Percentiles rank a stretch among this genome's conserved stretches.
These are phyloP conservation scores for Amphicarpaea edgeworthii DNA, from an alignment of 306 rosid genomes.

Conservation along the genomic window DNA sequence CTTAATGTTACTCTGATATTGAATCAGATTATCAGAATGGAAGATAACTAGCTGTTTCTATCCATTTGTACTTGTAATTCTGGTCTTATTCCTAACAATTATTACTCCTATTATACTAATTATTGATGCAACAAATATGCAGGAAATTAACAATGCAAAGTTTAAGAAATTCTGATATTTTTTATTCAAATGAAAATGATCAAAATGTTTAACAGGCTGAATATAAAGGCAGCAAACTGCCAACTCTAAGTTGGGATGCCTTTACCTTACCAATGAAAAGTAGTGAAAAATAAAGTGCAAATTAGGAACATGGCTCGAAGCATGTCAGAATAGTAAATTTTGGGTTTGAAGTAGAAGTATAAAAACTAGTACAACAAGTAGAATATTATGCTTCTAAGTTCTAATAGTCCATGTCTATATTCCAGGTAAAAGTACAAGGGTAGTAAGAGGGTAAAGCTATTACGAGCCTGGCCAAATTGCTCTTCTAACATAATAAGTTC, in stretches of 20 bases:
- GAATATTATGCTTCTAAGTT: constrained; percentile 1
- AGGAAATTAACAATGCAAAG: background rate
- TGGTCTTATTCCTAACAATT: background rate
- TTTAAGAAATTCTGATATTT: constrained; percentile 16
- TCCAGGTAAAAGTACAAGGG: constrained; percentile 11
- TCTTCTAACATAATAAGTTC: background rate
- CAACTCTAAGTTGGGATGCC: too few species aligned
- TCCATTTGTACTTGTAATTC: constrained; percentile 10
- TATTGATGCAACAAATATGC: background rate
- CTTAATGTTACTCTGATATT: background rate
- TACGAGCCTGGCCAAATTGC: constrained; percentile 6
- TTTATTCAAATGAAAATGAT: background rate
- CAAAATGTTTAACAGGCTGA: background rate
- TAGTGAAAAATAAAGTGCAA: background rate
- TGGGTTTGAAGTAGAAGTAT: constrained; percentile 17
- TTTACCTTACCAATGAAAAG: background rate
- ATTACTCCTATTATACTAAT: background rate
- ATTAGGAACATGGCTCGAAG: background rate
- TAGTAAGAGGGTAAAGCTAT: constrained; percentile 3
- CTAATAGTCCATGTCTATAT: background rate
- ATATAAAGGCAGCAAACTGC: constrained; percentile 1
- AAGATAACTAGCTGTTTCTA: constrained; percentile 1
- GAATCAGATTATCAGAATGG: constrained; percentile 13
- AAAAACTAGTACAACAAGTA: background rate
- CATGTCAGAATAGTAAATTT: background rate